Base-by-base conservation (phyloP, 352 stramenopile species). In the Saprolegnia parasitica region DNA sequence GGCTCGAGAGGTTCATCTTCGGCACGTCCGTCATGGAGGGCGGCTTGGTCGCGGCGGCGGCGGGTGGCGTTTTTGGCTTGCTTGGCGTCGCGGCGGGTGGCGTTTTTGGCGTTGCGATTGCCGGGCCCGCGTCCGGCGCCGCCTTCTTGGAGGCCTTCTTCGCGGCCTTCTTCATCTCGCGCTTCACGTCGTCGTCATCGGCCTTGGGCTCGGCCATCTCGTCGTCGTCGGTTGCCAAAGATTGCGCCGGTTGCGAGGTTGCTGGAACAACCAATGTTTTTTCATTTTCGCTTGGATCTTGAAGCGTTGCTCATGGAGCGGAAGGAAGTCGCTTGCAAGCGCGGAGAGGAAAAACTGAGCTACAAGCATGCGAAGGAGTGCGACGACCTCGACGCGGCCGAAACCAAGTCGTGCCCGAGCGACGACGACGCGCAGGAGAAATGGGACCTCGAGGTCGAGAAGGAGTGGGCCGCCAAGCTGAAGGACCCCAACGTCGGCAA, bases 381-480 rank as follows among this genome's bases (percentile, higher is more conserved):
- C 21, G 63, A 70, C 32, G 63, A 62, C 42, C 10, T 11, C 40
- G 58, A 67, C n/a, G 63, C 37, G 37, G 63, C 45, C 37, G 55
- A 60, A 13, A 60, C 47, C 23, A 67, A 67, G 61, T 35, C 9
- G 11, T 16, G 11, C 35, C 16, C 24, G 16, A 13, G 23, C 40
- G 63, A 68, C 29, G 62, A 68, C 16, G 62, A 61, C 49, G 63
- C 63, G 20, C 63, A 62, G 24, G 63, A 70, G 13, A 94, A 92
- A 57, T 63, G 89, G 54, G 86, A 94, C 71, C 73, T 90, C 13
- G 86, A 94, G 55, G 86, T 94, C 18, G 84, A 94, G 72, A 76
- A 79, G 13, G 86, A 94, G 73, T 94, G 86, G 86, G 35, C 10
- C 35, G 20, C 24, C 35, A 60, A 60, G 52, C 52, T 60, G 24